phyloP scores from a whole-genome alignment of 176 grass and related monocot genomes.

The Hordeum vulgare region DNA sequence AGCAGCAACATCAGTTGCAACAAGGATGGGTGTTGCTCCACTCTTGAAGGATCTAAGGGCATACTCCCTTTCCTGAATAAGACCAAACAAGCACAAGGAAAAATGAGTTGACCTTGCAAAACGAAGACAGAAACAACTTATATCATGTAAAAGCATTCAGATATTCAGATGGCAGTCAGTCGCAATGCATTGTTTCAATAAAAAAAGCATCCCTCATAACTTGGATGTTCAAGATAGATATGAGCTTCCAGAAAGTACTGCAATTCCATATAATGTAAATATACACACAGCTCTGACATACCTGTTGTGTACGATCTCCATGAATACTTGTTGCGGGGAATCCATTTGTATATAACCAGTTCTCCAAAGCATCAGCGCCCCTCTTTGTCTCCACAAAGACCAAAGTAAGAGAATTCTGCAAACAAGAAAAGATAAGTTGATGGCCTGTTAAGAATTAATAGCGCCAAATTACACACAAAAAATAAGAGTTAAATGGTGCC shows the following conservation, averaged over 20 bases:
- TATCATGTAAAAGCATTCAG: not conserved
- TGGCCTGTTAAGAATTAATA: too few relatives aligned
- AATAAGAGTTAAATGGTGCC: not conserved
- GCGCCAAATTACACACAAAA: too few relatives aligned
- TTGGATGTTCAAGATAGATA: not conserved
- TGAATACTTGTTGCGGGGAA: slow-evolving; percentile 98
- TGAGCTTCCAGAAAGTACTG: not conserved
- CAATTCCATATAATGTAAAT: not conserved
- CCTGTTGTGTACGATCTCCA: slow-evolving; percentile 87
- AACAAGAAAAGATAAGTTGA: slow-evolving; percentile 3
- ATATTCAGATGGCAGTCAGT: not conserved
- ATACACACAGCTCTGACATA: not conserved
- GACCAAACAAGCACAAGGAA: not conserved
- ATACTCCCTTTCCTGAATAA: slow-evolving; percentile 70
- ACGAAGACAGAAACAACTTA: not conserved
- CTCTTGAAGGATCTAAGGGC: slow-evolving; percentile 85
- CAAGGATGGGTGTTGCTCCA: slow-evolving; percentile 69
- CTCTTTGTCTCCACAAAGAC: slow-evolving; percentile 98
- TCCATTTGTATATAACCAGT: slow-evolving; percentile 82
- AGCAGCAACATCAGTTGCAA: slow-evolving; percentile 91
- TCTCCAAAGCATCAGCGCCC: slow-evolving; percentile 87
- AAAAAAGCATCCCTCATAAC: not conserved
- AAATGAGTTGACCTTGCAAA: not conserved
- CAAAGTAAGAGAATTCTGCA: slow-evolving; percentile 76
- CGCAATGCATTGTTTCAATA: not conserved